These are phyloP conservation scores for Polytolypa hystricis DNA, from an alignment of 2,329 filamentous ascomycete species.

Conservation along the genomic window DNA sequence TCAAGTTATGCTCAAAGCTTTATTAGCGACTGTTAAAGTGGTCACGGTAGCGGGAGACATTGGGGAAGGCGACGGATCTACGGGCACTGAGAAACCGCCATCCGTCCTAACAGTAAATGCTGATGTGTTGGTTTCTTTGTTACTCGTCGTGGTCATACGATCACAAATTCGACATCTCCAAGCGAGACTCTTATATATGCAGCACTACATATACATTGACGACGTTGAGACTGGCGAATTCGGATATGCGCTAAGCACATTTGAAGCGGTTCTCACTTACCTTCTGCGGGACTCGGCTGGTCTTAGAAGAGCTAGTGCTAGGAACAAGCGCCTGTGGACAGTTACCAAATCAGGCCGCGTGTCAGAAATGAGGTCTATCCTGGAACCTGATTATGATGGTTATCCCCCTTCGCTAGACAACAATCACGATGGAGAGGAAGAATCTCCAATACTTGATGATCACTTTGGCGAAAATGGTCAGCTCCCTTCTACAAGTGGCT, in stretches of 20 bases:
- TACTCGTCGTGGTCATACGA: conserved; percentile 85
- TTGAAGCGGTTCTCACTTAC: conserved; percentile 88
- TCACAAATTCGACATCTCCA: conserved; percentile 80
- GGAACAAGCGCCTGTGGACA: conserved; percentile 82
- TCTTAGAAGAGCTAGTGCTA: conserved; percentile 70
- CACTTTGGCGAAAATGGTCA: conserved; percentile 19
- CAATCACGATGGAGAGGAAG: conserved; percentile 29
- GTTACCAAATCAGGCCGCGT: conserved; percentile 69
- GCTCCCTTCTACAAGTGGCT: conserved; percentile 14
- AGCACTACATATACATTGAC: conserved; percentile 94
- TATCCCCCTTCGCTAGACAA: conserved; percentile 19
- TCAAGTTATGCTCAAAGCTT: conserved; percentile 75
- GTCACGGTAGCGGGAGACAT: conserved; percentile 57
- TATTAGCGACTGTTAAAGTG: conserved; percentile 71
- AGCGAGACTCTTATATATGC: conserved; percentile 84
- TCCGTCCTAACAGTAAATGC: conserved; percentile 62
- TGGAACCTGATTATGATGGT: conserved; percentile 57
- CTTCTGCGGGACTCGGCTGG: conserved; percentile 71
- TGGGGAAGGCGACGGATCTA: conserved; percentile 21
- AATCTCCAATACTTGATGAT: conserved; percentile 22
- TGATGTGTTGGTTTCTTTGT: conserved; percentile 81
- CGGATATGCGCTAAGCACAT: conserved; percentile 90
- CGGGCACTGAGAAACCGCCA: conserved; percentile 41
- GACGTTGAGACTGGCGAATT: conserved; percentile 94
- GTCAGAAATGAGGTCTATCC: conserved; percentile 60